These are phyloP conservation scores for Aspergillus eucalypticola DNA, from an alignment of 2,329 filamentous ascomycete species.

Conservation along the genomic window DNA sequence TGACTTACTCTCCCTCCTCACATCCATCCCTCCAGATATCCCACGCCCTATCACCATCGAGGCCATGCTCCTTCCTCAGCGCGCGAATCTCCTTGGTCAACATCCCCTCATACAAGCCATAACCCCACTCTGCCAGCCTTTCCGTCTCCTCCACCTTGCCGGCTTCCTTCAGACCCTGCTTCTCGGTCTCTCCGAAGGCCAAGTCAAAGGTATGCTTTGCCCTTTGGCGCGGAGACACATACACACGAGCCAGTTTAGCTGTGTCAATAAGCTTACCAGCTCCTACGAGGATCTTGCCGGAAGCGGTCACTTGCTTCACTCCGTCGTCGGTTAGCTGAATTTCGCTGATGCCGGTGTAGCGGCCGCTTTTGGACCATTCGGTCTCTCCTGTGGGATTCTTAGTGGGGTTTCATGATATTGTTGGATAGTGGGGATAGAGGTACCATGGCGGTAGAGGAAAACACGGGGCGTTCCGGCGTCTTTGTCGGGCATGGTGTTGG, in stretches of 20 bases:
- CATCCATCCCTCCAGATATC: constrained; percentile 62
- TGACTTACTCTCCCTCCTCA: constrained; percentile 54
- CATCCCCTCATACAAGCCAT: constrained; percentile 64
- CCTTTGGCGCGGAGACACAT: constrained; percentile 53
- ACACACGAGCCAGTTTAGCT: constrained; percentile 48
- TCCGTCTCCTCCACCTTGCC: constrained; percentile 52
- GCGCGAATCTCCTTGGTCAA: constrained; percentile 53
- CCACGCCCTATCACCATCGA: constrained; percentile 54
- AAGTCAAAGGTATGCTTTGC: constrained; percentile 53
- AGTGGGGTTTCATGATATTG: background rate
- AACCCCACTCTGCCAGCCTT: constrained; percentile 61
- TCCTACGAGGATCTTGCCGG: constrained; percentile 52
- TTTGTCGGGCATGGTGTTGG: constrained; percentile 36
- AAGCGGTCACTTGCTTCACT: constrained; percentile 47
- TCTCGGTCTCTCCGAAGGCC: constrained; percentile 37
- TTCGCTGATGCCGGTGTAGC: constrained; percentile 67
- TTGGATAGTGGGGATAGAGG: background rate
- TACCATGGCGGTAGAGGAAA: constrained; percentile 43
- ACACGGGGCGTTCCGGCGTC: constrained; percentile 38
- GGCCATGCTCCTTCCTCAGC: constrained; percentile 48
- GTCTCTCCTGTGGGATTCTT: constrained; percentile 6
- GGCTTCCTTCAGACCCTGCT: constrained; percentile 20
- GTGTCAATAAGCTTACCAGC: constrained; percentile 55
- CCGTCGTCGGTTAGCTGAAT: constrained; percentile 46
- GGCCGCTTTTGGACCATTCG: constrained; percentile 13